Base-by-base conservation (phyloP, 257 asterid species). In the Plantago major region DNA sequence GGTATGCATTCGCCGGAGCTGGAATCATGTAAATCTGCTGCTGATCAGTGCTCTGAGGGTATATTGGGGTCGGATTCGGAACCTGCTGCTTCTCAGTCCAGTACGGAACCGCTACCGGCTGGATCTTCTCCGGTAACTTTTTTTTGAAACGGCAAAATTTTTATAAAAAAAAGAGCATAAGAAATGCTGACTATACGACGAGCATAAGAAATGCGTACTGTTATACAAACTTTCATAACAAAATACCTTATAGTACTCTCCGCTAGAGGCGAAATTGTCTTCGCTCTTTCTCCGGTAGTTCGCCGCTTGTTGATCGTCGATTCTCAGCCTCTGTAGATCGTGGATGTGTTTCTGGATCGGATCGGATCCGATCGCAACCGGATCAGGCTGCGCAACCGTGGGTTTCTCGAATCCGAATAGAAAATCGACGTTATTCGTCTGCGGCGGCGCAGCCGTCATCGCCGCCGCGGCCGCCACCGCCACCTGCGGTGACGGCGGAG, bases 301-400 rank as follows among this genome's bases (percentile, higher is more conserved):
- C 5, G 71, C 10, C 17, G 74, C 81, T 43, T 88, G 95, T 43
- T 90, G 92, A 68, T 89, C 95, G 75, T 84, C 97, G 2, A 92
- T 67, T 64, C 85, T 76, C 63, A 92, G 77, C 76, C 93, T 82
- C 82, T 88, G 92, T 51, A 92, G 81, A 80, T 92, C 96, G 71
- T 82, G 95, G 59, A 92, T 92, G 71, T 92, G 98, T 69, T 92
- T 89, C 81, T 88, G 96, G 78, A 92, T 92, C 80, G 96, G 88
- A 81, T 92, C 97, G 63, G 76, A 16, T 17, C 61, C 66, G 71
- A 43, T 55, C 73, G 58, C 71, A 17, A 60, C 19, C 13, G 73
- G 81, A 5, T 55, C 56, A 11, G 71, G 83, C 37, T 59, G 69
- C 68, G 65, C 58, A 30, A 61, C 75, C 11, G 71, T 73, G 22